Percentiles rank a stretch among this genome's conserved stretches.
Evolutionary conservation across 495 filamentous ascomycete species (phyloP).

Genomic region (Corynascus novoguineensis): DNA sequence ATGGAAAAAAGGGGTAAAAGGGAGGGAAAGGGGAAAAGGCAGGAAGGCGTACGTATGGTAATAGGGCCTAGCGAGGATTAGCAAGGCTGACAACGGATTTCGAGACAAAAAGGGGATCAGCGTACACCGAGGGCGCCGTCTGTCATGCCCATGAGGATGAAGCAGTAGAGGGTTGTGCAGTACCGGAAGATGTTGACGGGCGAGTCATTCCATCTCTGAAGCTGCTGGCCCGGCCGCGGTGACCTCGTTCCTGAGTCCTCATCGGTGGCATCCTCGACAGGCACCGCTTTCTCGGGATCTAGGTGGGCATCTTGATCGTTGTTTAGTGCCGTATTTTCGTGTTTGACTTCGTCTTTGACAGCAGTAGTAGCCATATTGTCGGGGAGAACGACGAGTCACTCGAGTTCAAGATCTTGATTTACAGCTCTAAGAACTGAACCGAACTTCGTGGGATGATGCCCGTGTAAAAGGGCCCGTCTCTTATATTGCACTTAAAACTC

Average conservation of each 20-base stretch:
- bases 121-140: constrained; percentile 76
- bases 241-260: constrained; percentile 7
- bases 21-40: background rate
- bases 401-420: too few species aligned
- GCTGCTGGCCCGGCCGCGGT: background rate
- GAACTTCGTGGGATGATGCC: too few species aligned
- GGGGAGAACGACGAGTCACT: too few species aligned
- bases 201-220: constrained; percentile 61
- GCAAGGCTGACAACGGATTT: background rate
- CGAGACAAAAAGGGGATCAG: background rate
- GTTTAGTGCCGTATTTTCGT: background rate
- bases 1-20: too few species aligned
- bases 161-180: constrained; percentile 62
- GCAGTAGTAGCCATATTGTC: constrained; percentile 7
- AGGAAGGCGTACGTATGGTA: constrained; percentile 8
- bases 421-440: too few species aligned
- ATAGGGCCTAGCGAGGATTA: constrained; percentile 8
- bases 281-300: constrained; percentile 9
- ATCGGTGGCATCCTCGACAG: constrained; percentile 9
- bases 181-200: constrained; percentile 60
- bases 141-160: constrained; percentile 75
- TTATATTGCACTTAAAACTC: background rate
- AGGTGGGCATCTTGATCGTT: background rate
- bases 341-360: background rate
- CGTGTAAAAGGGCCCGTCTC: background rate